A percentile compares a stretch with the other conserved stretches of the same genome.
These are phyloP conservation scores for Cadophora sp. DNA, from an alignment of 2,329 filamentous ascomycete genomes.

Conservation along the genomic window DNA sequence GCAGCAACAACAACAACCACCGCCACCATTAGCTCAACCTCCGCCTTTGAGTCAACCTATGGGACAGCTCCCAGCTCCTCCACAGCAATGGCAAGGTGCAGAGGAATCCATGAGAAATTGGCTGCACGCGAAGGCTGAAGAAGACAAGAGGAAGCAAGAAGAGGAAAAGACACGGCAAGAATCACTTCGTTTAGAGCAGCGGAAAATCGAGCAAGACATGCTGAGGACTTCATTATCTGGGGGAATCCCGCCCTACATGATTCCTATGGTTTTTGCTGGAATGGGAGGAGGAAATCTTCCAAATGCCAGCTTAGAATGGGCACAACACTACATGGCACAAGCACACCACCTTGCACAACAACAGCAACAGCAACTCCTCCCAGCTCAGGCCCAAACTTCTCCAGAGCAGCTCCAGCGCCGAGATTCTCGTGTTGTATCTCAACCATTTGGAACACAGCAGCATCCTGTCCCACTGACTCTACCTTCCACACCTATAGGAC, in stretches of 20 bases:
- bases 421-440: slow-evolving; percentile 53
- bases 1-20: slow-evolving; percentile 35
- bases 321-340: slow-evolving; percentile 69
- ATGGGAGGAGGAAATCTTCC: slow-evolving; percentile 69
- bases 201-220: slow-evolving; percentile 76
- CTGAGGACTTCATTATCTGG: slow-evolving; percentile 71
- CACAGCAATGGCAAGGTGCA: slow-evolving; percentile 69
- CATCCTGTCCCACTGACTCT: slow-evolving; percentile 41
- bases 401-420: slow-evolving; percentile 61
- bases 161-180: slow-evolving; percentile 73
- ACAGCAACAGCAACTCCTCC: slow-evolving; percentile 50
- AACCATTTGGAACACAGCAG: slow-evolving; percentile 35
- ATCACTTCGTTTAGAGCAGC: slow-evolving; percentile 71
- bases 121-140: slow-evolving; percentile 74
- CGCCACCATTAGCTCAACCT: slow-evolving; percentile 45
- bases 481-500: slow-evolving; percentile 43
- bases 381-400: slow-evolving; percentile 57
- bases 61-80: slow-evolving; percentile 66
- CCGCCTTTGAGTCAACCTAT: slow-evolving; percentile 51
- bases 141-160: slow-evolving; percentile 76
- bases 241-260: slow-evolving; percentile 75
- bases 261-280: slow-evolving; percentile 77
- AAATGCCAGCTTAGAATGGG: slow-evolving; percentile 69
- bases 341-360: slow-evolving; percentile 51
- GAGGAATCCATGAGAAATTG: slow-evolving; percentile 77